These are phyloP conservation scores for Pilasporangium apinafurcum DNA, from an alignment of 352 stramenopile species.

Conservation along the genomic window DNA sequence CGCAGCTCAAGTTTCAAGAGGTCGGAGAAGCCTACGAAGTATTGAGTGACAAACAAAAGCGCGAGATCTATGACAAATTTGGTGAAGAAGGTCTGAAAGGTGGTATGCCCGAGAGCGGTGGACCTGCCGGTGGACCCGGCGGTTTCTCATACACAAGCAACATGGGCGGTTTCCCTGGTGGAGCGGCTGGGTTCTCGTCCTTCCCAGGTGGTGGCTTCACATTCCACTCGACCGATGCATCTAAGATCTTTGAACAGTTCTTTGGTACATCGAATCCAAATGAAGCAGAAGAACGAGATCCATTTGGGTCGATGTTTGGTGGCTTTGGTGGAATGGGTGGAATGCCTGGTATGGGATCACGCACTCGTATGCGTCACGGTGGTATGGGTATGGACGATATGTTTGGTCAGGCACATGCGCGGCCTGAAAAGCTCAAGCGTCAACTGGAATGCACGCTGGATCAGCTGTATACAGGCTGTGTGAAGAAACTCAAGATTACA, in stretches of 20 bases:
- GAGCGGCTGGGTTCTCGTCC: slow-evolving; percentile 47
- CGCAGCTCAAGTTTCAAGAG: slow-evolving; percentile 91
- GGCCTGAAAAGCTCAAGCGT: slow-evolving; percentile 53
- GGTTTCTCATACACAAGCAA: slow-evolving; percentile 29
- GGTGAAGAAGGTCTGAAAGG: slow-evolving; percentile 88
- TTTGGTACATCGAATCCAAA: slow-evolving; percentile 82
- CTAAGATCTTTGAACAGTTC: slow-evolving; percentile 90
- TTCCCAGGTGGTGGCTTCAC: slow-evolving; percentile 64
- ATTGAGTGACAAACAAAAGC: slow-evolving; percentile 90
- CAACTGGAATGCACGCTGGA: slow-evolving; percentile 92
- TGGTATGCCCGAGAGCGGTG: slow-evolving; percentile 5
- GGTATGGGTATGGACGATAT: slow-evolving; percentile 35
- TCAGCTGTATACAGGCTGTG: slow-evolving; percentile 72
- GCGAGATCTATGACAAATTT: slow-evolving; percentile 91
- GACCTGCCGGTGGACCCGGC: slow-evolving; percentile 11
- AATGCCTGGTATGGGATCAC: slow-evolving; percentile 27
- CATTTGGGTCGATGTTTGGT: slow-evolving; percentile 54
- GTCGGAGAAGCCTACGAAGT: slow-evolving; percentile 92
- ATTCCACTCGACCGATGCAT: slow-evolving; percentile 78
- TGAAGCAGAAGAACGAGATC: slow-evolving; percentile 64
- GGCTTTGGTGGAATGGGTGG: slow-evolving; percentile 21
- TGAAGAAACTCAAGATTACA: slow-evolving; percentile 94
- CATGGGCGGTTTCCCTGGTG: slow-evolving; percentile 16
- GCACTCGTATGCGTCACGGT: no score
- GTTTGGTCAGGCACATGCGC: slow-evolving; percentile 21